These are phyloP conservation scores for Neurospora sp. DNA, from an alignment of 495 filamentous ascomycete species.

Conservation along the genomic window DNA sequence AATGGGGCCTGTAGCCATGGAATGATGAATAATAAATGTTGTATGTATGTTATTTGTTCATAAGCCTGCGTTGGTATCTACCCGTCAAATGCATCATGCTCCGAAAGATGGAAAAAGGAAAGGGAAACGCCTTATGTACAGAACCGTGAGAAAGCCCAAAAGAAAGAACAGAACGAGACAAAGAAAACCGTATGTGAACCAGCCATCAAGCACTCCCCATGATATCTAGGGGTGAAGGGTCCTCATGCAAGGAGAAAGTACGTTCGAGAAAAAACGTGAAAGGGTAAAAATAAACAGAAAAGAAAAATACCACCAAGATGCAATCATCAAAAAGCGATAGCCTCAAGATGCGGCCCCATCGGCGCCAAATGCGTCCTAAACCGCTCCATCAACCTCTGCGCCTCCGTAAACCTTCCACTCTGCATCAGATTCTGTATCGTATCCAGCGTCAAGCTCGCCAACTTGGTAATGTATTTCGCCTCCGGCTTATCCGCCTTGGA, in stretches of 20 bases:
- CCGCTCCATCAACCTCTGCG: constrained; percentile 8
- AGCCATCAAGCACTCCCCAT: not conserved
- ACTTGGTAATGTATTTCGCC: not conserved
- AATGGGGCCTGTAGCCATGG: too few relatives aligned
- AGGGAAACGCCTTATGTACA: not conserved
- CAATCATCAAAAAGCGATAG: not conserved
- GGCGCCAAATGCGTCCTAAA: constrained; percentile 4
- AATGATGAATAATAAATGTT: too few relatives aligned
- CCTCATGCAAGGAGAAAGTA: not conserved
- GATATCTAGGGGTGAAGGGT: not conserved
- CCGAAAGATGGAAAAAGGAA: not conserved
- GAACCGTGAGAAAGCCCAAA: not conserved
- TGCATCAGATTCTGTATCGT: constrained; percentile 15
- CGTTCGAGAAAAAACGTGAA: not conserved
- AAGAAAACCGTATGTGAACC: not conserved
- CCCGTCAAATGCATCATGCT: not conserved
- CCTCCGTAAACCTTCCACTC: constrained; percentile 7
- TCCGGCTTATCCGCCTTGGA: not conserved
- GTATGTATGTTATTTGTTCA: not conserved
- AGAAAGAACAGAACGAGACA: not conserved
- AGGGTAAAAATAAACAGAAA: not conserved
- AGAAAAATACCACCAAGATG: not conserved
- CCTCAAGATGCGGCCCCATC: not conserved
- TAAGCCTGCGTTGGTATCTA: not conserved
- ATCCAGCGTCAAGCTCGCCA: constrained; percentile 15